Evolutionary conservation across 768 basidiomycete species (phyloP).

Genomic region (Calocybe gangraenosa): DNA sequence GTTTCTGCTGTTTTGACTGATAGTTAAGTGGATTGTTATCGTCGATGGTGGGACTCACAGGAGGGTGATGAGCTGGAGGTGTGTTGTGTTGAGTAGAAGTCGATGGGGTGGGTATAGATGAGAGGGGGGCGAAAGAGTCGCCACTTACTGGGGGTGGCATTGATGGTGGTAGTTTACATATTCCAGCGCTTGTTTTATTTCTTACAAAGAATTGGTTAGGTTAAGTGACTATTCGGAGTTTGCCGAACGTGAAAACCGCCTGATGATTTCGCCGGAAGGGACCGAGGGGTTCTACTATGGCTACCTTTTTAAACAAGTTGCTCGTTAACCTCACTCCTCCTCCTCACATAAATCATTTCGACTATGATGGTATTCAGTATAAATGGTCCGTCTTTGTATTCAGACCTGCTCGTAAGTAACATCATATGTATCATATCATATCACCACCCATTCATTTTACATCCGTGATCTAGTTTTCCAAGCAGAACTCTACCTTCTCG

Average conservation of each 20-base stretch:
- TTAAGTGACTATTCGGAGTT: conserved; percentile 6
- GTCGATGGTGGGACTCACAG: conserved; percentile 6
- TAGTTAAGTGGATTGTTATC: too few relatives aligned
- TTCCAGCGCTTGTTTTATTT: neutral
- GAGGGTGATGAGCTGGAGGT: neutral
- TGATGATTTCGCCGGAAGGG: too few relatives aligned
- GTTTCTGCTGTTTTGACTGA: too few relatives aligned
- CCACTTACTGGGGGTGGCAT: conserved; percentile 11
- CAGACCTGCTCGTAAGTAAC: conserved; percentile 65
- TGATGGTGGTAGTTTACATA: neutral
- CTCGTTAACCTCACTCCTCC: conserved; percentile 50
- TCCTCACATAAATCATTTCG: conserved; percentile 43
- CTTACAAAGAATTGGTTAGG: neutral
- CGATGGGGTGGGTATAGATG: neutral
- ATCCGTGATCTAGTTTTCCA: conserved; percentile 51
- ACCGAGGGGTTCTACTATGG: too few relatives aligned
- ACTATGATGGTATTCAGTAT: conserved; percentile 75
- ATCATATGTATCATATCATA: conserved; percentile 1
- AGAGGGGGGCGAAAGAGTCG: conserved; percentile 12
- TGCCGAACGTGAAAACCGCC: too few relatives aligned
- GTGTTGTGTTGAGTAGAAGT: neutral
- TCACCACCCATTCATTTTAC: too few relatives aligned
- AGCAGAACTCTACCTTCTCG: conserved; percentile 56
- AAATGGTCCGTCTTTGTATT: conserved; percentile 75
- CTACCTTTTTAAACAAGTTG: conserved; percentile 29